A percentile compares a stretch with the other conserved stretches of the same genome.
Evolutionary conservation across 495 filamentous ascomycete species (phyloP).

Genomic region (Penicillium alfredii): DNA sequence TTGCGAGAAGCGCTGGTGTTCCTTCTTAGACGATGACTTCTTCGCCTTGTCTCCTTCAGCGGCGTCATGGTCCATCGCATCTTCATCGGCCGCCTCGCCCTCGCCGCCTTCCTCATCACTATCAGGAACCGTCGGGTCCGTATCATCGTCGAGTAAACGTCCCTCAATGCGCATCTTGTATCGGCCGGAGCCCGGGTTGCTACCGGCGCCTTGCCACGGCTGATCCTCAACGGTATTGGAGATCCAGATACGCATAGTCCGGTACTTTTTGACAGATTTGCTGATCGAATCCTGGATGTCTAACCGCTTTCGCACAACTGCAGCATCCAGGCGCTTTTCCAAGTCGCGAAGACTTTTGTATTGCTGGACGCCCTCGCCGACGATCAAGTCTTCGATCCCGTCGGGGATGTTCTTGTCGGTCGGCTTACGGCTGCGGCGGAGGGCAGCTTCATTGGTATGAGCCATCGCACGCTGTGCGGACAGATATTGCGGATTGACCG

Average conservation of each 20-base stretch:
- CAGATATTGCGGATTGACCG: conserved; percentile 38
- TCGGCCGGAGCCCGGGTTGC: conserved; percentile 46
- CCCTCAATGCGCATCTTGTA: conserved; percentile 94
- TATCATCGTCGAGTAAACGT: conserved; percentile 72
- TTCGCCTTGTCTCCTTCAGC: conserved; percentile 25
- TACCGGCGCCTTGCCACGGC: conserved; percentile 66
- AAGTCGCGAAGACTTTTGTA: conserved; percentile 80
- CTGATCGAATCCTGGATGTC: conserved; percentile 83
- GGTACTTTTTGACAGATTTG: conserved; percentile 72
- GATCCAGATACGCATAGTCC: conserved; percentile 89
- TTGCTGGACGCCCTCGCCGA: conserved; percentile 74
- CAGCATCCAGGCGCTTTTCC: conserved; percentile 84
- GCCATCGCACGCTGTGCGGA: conserved; percentile 37
- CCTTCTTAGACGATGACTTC: conserved; percentile 39
- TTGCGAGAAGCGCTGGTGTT: conserved; percentile 68
- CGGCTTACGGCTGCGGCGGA: conserved; percentile 75
- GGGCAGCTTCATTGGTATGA: conserved; percentile 47
- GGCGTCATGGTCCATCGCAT: conserved; percentile 58
- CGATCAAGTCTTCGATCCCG: conserved; percentile 69
- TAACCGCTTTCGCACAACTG: conserved; percentile 89
- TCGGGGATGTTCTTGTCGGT: conserved; percentile 94
- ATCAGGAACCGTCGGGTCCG: conserved; percentile 36
- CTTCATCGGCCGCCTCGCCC: conserved; percentile 20
- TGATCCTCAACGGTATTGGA: conserved; percentile 93
- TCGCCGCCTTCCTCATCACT: conserved; percentile 58